Base-by-base conservation (phyloP, 2,329 filamentous ascomycete genomes). In the Aureobasidium melanogenum region DNA sequence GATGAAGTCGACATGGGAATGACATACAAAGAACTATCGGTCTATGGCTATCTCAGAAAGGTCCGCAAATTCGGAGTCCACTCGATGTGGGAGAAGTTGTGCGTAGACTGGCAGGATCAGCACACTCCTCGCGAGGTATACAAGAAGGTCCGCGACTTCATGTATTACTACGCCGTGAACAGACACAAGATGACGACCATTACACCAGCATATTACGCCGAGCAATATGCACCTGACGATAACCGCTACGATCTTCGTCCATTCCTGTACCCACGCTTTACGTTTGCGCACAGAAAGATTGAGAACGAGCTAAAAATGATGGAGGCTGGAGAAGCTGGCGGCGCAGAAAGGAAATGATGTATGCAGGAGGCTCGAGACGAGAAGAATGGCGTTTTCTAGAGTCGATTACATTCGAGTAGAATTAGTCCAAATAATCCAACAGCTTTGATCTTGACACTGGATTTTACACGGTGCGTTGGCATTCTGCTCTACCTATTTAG, bases 81-180 rank as follows among this genome's bases (percentile, higher is more conserved):
- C 67, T 78, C 78, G 22, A 81, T 80, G 74, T 85, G 80, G 67
- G 72, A 79, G 66, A 75, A 78, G 5, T 71, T 85, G 2, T 71
- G 82, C 8, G 77, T 80, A 57, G 72, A 80, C 34, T 82, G 81
- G 81, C 71, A 69, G 36, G 76, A 76, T 7, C 65, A 65, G 17
- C 66, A 69, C 63, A 63, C 59, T 34, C 70, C 71, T 1, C 59
- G 68, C 10, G 67, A 69, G 22, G 70, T 73, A 17, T 72, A 72
- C 52, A 66, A 70, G 59, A 74, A 73, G 76, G 82, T 65, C 74
- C 78, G 44, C 72, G 67, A 71, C 63, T 74, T 74, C 78, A 66
- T 83, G 77, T 71, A 77, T 64, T 83, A 79, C 67, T 86, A 87
- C 67, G 77, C 80, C 0, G 83, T 87, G 65, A 88, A 88, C 67